Conservation (phyloP, 2,329 filamentous ascomycete species). For the Herpotrichia juniperi region DNA sequence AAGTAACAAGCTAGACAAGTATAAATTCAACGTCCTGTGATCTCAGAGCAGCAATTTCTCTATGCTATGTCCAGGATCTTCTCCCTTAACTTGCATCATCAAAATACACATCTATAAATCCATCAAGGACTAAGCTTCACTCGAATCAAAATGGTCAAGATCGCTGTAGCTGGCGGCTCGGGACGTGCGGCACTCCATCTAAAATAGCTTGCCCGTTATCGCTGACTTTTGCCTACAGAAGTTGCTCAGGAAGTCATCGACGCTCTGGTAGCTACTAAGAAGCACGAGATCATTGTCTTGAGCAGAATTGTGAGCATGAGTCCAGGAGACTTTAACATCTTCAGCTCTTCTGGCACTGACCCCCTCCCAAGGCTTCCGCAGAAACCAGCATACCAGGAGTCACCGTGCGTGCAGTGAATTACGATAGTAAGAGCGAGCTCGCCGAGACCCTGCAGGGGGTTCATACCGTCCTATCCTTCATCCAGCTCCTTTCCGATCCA, state of each 20-base stretch:
- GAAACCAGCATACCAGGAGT: constrained; percentile 16
- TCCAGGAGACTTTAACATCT: background rate
- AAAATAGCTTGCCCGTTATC: background rate
- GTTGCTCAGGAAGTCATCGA: constrained; percentile 60
- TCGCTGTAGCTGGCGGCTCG: constrained; percentile 54
- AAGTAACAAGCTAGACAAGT: too few relatives aligned
- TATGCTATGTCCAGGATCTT: too few relatives aligned
- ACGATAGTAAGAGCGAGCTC: constrained; percentile 47
- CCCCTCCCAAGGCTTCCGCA: background rate
- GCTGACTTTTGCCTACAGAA: constrained; percentile 41
- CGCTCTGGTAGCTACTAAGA: constrained; percentile 52
- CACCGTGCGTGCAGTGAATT: constrained; percentile 49
- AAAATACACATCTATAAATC: too few relatives aligned
- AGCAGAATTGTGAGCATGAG: constrained; percentile 49
- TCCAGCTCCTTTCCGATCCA: constrained; percentile 39
- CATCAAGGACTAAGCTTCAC: too few relatives aligned
- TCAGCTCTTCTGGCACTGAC: background rate
- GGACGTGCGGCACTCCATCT: constrained; percentile 44
- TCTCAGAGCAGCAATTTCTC: too few relatives aligned
- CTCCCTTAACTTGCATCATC: too few relatives aligned
- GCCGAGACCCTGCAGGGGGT: constrained; percentile 48
- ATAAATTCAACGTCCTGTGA: too few relatives aligned
- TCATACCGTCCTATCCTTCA: constrained; percentile 61
- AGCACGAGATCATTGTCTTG: constrained; percentile 59
- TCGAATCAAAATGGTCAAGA: constrained; percentile 58